phyloP scores from a whole-genome alignment of 768 basidiomycete genomes.

The Mycena polygramma region DNA sequence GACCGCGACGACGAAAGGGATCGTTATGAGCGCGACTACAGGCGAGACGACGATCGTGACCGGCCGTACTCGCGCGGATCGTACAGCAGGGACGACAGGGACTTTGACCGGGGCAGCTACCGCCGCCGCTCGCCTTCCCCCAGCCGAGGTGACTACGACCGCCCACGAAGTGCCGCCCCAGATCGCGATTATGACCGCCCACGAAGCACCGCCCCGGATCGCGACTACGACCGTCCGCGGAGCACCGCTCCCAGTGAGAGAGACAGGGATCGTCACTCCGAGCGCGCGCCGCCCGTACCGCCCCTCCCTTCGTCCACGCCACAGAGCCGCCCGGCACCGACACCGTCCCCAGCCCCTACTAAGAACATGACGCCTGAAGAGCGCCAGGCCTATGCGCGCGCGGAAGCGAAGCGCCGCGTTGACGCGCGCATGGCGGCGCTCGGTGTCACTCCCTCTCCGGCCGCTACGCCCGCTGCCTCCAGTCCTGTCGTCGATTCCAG shows the following conservation, averaged over 20 bases:
- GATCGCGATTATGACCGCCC: constrained; percentile 52
- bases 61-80: constrained; percentile 65
- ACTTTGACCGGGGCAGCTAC: constrained; percentile 51
- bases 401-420: constrained; percentile 85
- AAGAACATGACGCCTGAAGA: constrained; percentile 91
- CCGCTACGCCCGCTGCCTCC: constrained; percentile 48
- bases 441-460: constrained; percentile 63
- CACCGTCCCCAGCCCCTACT: constrained; percentile 63
- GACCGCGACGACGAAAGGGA: constrained; percentile 59
- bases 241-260: constrained; percentile 15
- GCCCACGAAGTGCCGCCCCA: constrained; percentile 5
- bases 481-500: constrained; percentile 69
- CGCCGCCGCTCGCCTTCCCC: constrained; percentile 48
- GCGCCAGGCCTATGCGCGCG: constrained; percentile 80
- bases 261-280: constrained; percentile 56
- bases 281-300: constrained; percentile 61
- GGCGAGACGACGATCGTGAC: constrained; percentile 53
- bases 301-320: constrained; percentile 64
- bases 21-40: constrained; percentile 42
- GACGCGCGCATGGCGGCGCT: constrained; percentile 89
- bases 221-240: neutral
- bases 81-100: constrained; percentile 58
- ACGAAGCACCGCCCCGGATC: constrained; percentile 59
- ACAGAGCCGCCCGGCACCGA: constrained; percentile 58
- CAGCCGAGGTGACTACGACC: constrained; percentile 42